A percentile compares a stretch with the other conserved stretches of the same genome.
Conservation (phyloP, 371 early-diverging fungal genomes). For the Apophysomyces variabilis region DNA sequence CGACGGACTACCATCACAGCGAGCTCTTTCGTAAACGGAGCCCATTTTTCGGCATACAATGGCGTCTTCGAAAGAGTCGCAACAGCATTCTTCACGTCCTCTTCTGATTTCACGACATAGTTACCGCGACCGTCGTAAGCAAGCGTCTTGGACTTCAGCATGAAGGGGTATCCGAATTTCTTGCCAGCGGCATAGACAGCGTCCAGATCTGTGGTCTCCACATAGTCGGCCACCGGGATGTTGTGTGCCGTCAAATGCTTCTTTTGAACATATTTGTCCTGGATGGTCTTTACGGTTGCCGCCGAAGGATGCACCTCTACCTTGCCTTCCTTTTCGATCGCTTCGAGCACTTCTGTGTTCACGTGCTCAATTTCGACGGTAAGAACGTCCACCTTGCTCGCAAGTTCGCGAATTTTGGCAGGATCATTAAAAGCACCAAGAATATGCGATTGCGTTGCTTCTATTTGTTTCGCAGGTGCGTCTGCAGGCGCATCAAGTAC, state of each 20-base stretch:
- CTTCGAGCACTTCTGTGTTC: slow-evolving; percentile 75
- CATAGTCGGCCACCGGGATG: slow-evolving; percentile 77
- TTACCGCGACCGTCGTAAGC: slow-evolving; percentile 98
- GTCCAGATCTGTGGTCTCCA: slow-evolving; percentile 55
- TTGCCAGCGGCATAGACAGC: slow-evolving; percentile 60
- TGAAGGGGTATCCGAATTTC: slow-evolving; percentile 87
- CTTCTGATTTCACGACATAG: slow-evolving; percentile 71
- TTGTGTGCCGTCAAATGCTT: slow-evolving; percentile 61
- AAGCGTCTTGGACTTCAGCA: slow-evolving; percentile 90
- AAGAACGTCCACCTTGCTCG: slow-evolving; percentile 75
- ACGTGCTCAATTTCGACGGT: slow-evolving; percentile 98
- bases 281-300: slow-evolving; percentile 82
- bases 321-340: slow-evolving; percentile 56
- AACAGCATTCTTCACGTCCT: slow-evolving; percentile 70
- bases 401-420: slow-evolving; percentile 74
- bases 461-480: slow-evolving; percentile 90
- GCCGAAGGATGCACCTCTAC: slow-evolving; percentile 78
- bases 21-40: slow-evolving; percentile 89
- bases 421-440: slow-evolving; percentile 83
- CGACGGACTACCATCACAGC: slow-evolving; percentile 96
- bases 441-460: slow-evolving; percentile 70
- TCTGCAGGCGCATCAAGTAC: slow-evolving; percentile 79
- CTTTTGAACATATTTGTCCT: slow-evolving; percentile 96
- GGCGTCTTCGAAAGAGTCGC: slow-evolving; percentile 55
- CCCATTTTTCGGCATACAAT: slow-evolving; percentile 93